Evolutionary conservation across 805 yeast species (phyloP), one percentile per base, ranked within the genome.

Genomic region (Wickerhamomyces chaumierensis): DNA sequence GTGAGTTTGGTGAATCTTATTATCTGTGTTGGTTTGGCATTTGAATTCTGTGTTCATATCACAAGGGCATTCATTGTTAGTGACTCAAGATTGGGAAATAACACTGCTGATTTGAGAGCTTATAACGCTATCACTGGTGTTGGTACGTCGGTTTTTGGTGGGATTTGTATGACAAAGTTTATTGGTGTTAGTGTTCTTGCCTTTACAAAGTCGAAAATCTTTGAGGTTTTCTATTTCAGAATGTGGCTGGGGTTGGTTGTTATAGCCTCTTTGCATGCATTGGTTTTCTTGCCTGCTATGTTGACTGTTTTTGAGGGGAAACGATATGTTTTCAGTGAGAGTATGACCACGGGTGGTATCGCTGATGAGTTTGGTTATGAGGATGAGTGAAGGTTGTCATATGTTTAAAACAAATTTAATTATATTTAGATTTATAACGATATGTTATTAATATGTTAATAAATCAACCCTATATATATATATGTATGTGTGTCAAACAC

Each of bases 21-120:
- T 28, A 90, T 90, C n/a, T 90, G 96, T 56, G 78, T 81, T 3
- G 98, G 98, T 0, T 63, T 90, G 29, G 88, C 92, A 2, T 95
- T 92, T 28, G 98, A 92, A 58, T 92, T 90, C 55, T 86, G 95
- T 42, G 73, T 82, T 27, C 97, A 90, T 57, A 70, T 92, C 39
- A 81, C 86, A 1, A 66, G 92, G 41, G 86, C 92, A 2, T 90
- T 77, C 57, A 47, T 57, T 9, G 53, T 56, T n/a, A 54, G 52
- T 21, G 65, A 63, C 37, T 47, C 63, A 6, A 52, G 68, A 35
- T 42, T 59, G 9, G 41, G 40, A n/a, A 25, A 50, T 36, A 21
- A 21, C 23, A 52, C 48, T 35, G 48, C 43, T 16, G 44, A 52
- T 23, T 52, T 53, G 36, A 52, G 57, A 42, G 52, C 79, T 0